Evolutionary conservation across 2,329 filamentous ascomycete genomes (phyloP).

Genomic region (Neofusicoccum cordaticola): DNA sequence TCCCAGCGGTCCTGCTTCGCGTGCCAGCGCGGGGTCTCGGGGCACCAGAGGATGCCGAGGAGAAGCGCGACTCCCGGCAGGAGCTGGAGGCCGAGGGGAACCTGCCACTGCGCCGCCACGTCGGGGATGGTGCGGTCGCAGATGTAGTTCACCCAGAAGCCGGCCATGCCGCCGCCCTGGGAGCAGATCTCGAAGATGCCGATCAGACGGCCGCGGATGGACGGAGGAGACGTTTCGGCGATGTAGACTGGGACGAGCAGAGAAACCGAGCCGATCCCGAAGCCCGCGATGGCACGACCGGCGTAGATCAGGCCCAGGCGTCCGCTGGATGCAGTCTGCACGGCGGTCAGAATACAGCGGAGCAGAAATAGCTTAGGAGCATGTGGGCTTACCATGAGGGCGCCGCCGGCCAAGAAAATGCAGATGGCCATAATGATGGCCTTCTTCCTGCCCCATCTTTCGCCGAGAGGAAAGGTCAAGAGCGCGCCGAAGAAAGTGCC

Average conservation of each 20-base stretch:
- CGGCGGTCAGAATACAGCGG: conserved; percentile 25
- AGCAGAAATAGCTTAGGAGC: too few species aligned
- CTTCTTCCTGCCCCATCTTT: conserved; percentile 44
- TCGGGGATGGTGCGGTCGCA: conserved; percentile 34
- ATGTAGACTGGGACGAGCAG: conserved; percentile 47
- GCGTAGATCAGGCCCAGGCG: conserved; percentile 41
- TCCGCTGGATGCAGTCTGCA: conserved; percentile 50
- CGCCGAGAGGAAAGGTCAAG: conserved; percentile 50
- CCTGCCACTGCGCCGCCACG: conserved; percentile 51
- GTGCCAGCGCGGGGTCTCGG: conserved; percentile 60
- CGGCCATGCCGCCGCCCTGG: conserved; percentile 41
- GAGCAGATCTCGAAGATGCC: conserved; percentile 52
- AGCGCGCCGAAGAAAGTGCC: conserved; percentile 66
- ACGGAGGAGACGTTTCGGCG: conserved; percentile 46
- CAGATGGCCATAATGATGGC: conserved; percentile 46
- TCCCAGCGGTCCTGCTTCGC: conserved; percentile 64
- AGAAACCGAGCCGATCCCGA: conserved; percentile 40
- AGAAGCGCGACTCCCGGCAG: conserved; percentile 30
- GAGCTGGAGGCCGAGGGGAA: conserved; percentile 48
- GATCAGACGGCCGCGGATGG: conserved; percentile 43
- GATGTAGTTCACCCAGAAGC: conserved; percentile 55
- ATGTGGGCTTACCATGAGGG: conserved; percentile 40
- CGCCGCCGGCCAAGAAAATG: conserved; percentile 43
- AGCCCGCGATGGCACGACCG: conserved; percentile 64
- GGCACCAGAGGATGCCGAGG: conserved; percentile 27